phyloP scores from a whole-genome alignment of 805 yeast species.

The Cyberlindnera euphorbiae region DNA sequence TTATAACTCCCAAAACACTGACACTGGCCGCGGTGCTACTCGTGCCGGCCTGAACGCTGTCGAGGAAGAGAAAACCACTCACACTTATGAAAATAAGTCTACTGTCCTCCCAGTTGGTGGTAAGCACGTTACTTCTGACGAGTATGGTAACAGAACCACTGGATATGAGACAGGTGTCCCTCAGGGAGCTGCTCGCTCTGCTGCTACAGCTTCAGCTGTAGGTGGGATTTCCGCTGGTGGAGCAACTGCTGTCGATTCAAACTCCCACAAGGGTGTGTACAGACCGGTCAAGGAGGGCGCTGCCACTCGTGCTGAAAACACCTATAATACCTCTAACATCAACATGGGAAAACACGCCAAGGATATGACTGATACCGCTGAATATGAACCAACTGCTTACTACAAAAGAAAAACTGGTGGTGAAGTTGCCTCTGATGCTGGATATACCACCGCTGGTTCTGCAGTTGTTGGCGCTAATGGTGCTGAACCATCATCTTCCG shows the following conservation, averaged over 20 bases:
- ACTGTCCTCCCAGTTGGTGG: constrained; percentile 21
- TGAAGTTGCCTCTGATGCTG: not conserved
- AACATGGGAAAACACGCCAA: constrained; percentile 6
- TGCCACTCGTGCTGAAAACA: constrained; percentile 17
- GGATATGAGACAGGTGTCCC: constrained; percentile 20
- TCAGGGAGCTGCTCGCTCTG: constrained; percentile 13
- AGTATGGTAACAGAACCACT: constrained; percentile 12
- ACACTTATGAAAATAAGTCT: constrained; percentile 21
- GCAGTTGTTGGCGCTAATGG: too few relatives aligned
- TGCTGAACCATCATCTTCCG: too few relatives aligned
- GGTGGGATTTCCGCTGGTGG: constrained; percentile 9
- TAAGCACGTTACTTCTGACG: constrained; percentile 8
- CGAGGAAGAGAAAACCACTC: not conserved
- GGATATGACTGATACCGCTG: constrained; percentile 18
- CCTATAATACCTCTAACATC: constrained; percentile 13
- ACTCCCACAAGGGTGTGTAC: constrained; percentile 1
- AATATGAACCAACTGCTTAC: constrained; percentile 20
- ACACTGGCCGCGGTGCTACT: constrained; percentile 16
- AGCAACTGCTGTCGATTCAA: constrained; percentile 3
- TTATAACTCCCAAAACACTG: constrained; percentile 6
- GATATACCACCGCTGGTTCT: constrained; percentile 1
- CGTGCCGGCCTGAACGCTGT: constrained; percentile 15
- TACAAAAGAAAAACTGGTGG: constrained; percentile 13
- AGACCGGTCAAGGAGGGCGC: constrained; percentile 11
- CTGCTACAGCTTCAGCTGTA: constrained; percentile 15